These are phyloP conservation scores for Xanthoparmelia taractica DNA, from an alignment of 495 filamentous ascomycete genomes.

Conservation along the genomic window DNA sequence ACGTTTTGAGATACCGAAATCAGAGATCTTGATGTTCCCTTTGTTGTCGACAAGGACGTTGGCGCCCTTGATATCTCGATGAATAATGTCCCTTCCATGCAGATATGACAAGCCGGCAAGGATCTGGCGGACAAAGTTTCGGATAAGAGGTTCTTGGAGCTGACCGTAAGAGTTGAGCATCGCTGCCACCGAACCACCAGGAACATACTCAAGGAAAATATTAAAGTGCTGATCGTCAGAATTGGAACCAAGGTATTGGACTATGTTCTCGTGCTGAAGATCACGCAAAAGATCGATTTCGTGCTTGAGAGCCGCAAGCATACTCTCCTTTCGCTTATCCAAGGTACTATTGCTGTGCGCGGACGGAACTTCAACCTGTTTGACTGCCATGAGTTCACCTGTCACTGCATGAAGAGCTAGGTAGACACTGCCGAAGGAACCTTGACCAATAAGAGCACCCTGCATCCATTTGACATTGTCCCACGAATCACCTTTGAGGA, in stretches of 20 bases:
- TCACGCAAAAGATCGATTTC: constrained; percentile 93
- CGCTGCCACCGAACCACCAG: constrained; percentile 91
- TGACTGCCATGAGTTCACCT: constrained; percentile 95
- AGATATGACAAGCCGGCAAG: constrained; percentile 90
- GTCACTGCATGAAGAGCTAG: constrained; percentile 94
- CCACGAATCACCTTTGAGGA: constrained; percentile 86
- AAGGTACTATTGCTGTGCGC: constrained; percentile 62
- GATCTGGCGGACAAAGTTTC: constrained; percentile 96
- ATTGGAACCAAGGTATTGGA: constrained; percentile 92
- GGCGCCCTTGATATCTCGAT: constrained; percentile 97
- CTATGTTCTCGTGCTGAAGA: constrained; percentile 93
- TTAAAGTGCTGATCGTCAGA: constrained; percentile 89
- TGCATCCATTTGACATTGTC: constrained; percentile 99
- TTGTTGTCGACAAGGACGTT: constrained; percentile 99
- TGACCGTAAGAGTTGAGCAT: constrained; percentile 98
- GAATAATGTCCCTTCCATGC: constrained; percentile 91
- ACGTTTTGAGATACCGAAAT: constrained; percentile 98
- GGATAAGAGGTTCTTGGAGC: constrained; percentile 83
- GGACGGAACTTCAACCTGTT: constrained; percentile 92
- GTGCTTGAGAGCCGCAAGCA: constrained; percentile 93
- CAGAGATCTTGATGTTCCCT: constrained; percentile 97
- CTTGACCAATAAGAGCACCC: constrained; percentile 91
- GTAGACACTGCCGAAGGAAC: constrained; percentile 95
- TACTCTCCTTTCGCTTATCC: constrained; percentile 88
- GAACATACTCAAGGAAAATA: constrained; percentile 99